Percentiles rank a stretch among this genome's conserved stretches.
Conservation (phyloP, 1,139 yeast species). For the Magnusiomyces fungicola region DNA sequence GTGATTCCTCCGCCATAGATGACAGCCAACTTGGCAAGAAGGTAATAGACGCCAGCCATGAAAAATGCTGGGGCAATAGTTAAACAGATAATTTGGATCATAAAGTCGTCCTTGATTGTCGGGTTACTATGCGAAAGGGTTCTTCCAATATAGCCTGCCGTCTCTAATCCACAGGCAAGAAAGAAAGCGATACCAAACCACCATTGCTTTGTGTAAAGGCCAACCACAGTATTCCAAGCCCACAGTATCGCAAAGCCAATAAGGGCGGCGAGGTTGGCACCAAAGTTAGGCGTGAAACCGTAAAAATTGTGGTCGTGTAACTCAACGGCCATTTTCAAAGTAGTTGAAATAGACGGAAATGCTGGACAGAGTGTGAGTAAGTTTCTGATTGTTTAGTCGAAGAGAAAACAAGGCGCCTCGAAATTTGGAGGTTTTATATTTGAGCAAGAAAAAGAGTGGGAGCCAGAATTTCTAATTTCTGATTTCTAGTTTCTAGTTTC, state of each 20-base stretch:
- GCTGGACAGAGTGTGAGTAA: too few relatives aligned
- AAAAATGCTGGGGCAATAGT: constrained; percentile 84
- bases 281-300: constrained; percentile 38
- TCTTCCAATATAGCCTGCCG: constrained; percentile 66
- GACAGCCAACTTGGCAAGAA: constrained; percentile 65
- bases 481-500: too few relatives aligned
- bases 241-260: constrained; percentile 43
- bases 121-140: constrained; percentile 40
- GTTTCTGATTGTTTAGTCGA: too few relatives aligned
- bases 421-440: too few relatives aligned
- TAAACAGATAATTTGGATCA: constrained; percentile 61
- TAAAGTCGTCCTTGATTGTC: constrained; percentile 38
- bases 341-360: too few relatives aligned
- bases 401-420: too few relatives aligned
- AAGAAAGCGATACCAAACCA: constrained; percentile 65
- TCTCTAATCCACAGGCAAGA: constrained; percentile 56
- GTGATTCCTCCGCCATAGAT: constrained; percentile 61
- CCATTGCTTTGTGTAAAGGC: constrained; percentile 50
- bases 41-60: constrained; percentile 80
- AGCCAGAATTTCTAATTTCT: too few relatives aligned
- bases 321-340: too few relatives aligned
- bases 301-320: too few relatives aligned
- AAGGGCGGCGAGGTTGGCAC: constrained; percentile 46
- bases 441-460: too few relatives aligned
- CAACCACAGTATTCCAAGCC: constrained; percentile 36